Evolutionary conservation across 2,329 filamentous ascomycete species (phyloP), one percentile per base, ranked within the genome.

Genomic region (Ciborinia camelliae): DNA sequence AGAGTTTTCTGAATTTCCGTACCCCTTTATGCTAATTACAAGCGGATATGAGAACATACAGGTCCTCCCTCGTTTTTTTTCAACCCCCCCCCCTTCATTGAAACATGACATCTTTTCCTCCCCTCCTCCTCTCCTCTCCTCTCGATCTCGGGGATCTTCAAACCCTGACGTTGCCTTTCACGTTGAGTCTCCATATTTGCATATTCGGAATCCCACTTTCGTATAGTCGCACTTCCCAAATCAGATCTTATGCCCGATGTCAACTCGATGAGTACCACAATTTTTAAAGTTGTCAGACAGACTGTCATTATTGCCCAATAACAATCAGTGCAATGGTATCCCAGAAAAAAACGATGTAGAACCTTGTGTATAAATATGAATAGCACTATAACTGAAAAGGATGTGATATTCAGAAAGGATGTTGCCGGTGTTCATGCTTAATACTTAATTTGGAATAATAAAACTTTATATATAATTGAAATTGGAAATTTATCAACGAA

Each of bases 231-330:
- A 58, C 45, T 50, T 60, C 32, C 45, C 43, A 60, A 60, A 60
- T 26, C 10, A 60, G 57, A 60, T 60, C n/a, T 37, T 50, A 37
- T 60, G 57, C 51, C 57, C 57, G 57, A 60, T 60, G 57, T 51
- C 57, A 60, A 58, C n/a, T 39, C 8, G 30, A 32, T 20, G 5
- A 20, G 57, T 30, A 50, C 57, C 57, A 50, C 45, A 39, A 51
- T 28, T 37, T 50, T 39, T 60, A 50, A 50, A 60, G 43, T 51
- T 47, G 57, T 50, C 57, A 50, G 57, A 39, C 43, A 50, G 32
- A 45, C 23, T 28, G 43, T 26, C 28, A 6, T 60, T 39, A 6
- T 60, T 48, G 30, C 57, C 57, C 41, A 60, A 48, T 48, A 6
- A 39, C 30, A 37, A 12, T n/a, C 30, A n/a, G 32, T 60, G 45